Evolutionary conservation across 805 yeast genomes (phyloP), one percentile per base, ranked within the genome.

Genomic region (Ogataea nitratoaversa): DNA sequence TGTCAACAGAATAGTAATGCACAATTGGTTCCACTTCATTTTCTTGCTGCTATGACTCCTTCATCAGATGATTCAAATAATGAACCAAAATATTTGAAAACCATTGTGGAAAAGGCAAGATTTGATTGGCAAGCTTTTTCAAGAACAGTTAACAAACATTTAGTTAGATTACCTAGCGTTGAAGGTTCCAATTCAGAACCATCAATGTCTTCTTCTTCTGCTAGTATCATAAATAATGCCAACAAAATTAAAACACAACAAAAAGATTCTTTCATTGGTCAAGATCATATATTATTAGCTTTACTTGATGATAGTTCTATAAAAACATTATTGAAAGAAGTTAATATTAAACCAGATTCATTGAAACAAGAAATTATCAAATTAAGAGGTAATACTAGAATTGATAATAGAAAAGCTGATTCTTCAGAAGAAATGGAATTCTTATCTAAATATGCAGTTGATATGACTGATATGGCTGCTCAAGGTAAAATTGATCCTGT

Each of bases 401-500:
- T 93, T 47, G 99, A 93, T 57, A 84, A 96, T 2, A 78, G 96
- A 59, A 83, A 81, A 49, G 97, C 99, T 3, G 99, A 91, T 59
- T 82, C 97, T 5, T 84, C 91, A 12, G 78, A 84, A 38, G 74
- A 83, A 46, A 79, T 76, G 49, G 99, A 93, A 62, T 93, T 87
- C 56, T 70, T 93, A 53, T 68, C 76, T 45, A 93, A 93, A 61
- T 93, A 93, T 63, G 96, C 98, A 44, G 77, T 84, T 50, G 97
- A 93, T 63, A 76, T 93, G 72, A 93, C 99, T 1, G 95, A 87
- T 54, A 80, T 79, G 62, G 99, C 99, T 9, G 73, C 95, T 49
- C 82, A 84, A 59, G 99, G 99, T 59, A 88, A 86, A 61, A 79
- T 93, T 43, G 99, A 93, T 65, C 99, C 99, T 3, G 99, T 93